Base-by-base conservation (phyloP, 345 rosid species). In the Abelmoschus esculentus region DNA sequence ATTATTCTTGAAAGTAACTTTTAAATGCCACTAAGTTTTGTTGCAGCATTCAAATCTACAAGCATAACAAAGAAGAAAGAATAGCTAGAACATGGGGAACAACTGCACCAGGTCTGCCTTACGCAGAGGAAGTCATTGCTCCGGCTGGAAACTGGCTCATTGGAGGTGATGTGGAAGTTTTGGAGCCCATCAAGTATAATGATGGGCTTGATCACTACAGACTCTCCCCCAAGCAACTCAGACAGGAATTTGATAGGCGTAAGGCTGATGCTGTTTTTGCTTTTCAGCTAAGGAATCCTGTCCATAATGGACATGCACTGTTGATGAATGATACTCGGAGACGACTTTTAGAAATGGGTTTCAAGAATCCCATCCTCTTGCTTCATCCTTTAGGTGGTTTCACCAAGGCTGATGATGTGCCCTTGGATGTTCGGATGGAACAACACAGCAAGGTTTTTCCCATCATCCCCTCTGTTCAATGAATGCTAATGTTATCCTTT, bases 351-450 rank as follows among this genome's bases (percentile, higher is more conserved):
- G 93, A 87, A 57, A 86, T 87, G 96, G 99, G 99, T 26, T 95
- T 80, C 79, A 86, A 87, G 82, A 91, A 95, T 68, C 99, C 99
- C 7, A 82, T 95, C 73, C 82, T 95, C 36, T 56, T 95, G 79
- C 96, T 95, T 74, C 98, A 95, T 66, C 99, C 99, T 75, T 74
- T 95, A 57, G 99, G 99, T 79, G 99, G 99, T 69, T 95, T 80
- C 78, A 85, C 90, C 4, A 91, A 95, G 83, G 92, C 90, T 44
- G 98, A 95, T 44, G 99, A 95, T 74, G 96, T 95, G 40, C 99
- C 99, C 64, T 83, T 91, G 74, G 87, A 85, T 85, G 98, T 91
- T 67, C 86, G 99, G 14, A 91, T 91, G 96, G 93, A 95, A 75
- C 98, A 95, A 63, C 98, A 95, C 70, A 86, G 85, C 82, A 86